Conservation (phyloP, 306 rosid species). For the Senna siamea region DNA sequence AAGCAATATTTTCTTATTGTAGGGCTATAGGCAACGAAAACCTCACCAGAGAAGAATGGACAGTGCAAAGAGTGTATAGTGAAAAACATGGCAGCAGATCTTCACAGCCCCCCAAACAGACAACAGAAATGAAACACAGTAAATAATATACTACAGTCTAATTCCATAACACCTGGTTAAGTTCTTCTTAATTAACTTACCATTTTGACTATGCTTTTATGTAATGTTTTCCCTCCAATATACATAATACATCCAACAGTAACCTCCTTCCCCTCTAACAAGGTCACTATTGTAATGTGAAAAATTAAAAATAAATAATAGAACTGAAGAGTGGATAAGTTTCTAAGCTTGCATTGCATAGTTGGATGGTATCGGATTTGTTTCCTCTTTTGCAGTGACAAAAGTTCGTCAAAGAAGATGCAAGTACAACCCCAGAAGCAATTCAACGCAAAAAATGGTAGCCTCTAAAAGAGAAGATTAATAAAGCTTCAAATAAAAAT, state of each 20-base stretch:
- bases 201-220: neutral
- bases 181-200: neutral
- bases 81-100: neutral
- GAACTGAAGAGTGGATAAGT: neutral
- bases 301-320: neutral
- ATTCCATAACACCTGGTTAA: neutral
- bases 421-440: constrained; percentile 8
- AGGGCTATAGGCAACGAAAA: too few relatives aligned
- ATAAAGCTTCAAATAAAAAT: neutral
- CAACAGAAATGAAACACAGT: neutral
- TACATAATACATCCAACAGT: neutral
- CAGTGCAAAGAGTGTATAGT: neutral
- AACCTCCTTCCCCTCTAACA: neutral
- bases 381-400: constrained; percentile 22
- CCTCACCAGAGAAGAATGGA: neutral
- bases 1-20: neutral
- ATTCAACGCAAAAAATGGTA: neutral
- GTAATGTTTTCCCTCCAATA: neutral
- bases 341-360: neutral
- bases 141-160: neutral
- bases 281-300: neutral
- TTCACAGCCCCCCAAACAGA: neutral
- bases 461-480: neutral
- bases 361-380: neutral
- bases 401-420: too few relatives aligned